phyloP scores from a whole-genome alignment of 2,329 filamentous ascomycete species.

The Cladorrhinum sp. region DNA sequence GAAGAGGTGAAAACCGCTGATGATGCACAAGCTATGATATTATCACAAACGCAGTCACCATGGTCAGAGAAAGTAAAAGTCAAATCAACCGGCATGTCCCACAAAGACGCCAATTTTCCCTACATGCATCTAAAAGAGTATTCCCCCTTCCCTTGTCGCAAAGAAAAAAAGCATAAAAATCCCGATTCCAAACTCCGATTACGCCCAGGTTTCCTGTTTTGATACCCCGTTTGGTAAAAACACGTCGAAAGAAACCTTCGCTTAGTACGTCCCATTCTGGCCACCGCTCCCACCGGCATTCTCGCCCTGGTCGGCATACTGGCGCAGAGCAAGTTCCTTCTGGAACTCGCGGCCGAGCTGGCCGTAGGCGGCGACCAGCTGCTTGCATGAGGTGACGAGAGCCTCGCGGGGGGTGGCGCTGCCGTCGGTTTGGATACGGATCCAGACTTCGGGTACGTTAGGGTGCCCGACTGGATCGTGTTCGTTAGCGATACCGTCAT shows the following conservation, averaged over 20 bases:
- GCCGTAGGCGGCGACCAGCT: conserved; percentile 76
- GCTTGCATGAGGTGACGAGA: conserved; percentile 74
- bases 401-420: conserved; percentile 85
- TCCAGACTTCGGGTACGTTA: conserved; percentile 58
- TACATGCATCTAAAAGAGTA: neutral
- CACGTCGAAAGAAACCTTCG: neutral
- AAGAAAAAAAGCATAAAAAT: neutral
- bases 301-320: conserved; percentile 48
- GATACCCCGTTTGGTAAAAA: neutral
- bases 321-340: conserved; percentile 31
- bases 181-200: neutral
- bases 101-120: neutral
- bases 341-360: conserved; percentile 50
- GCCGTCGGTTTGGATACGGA: conserved; percentile 92
- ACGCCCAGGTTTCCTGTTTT: neutral
- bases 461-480: conserved; percentile 50
- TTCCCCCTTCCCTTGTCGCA: neutral
- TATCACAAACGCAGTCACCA: too few relatives aligned
- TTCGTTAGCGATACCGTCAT: neutral
- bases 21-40: too few relatives aligned
- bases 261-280: conserved; percentile 9
- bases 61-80: neutral
- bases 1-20: too few relatives aligned
- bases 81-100: neutral
- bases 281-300: conserved; percentile 31